A percentile compares a stretch with the other conserved stretches of the same genome.
phyloP scores from a whole-genome alignment of 352 stramenopile species.

The Pythium folliculosum region DNA sequence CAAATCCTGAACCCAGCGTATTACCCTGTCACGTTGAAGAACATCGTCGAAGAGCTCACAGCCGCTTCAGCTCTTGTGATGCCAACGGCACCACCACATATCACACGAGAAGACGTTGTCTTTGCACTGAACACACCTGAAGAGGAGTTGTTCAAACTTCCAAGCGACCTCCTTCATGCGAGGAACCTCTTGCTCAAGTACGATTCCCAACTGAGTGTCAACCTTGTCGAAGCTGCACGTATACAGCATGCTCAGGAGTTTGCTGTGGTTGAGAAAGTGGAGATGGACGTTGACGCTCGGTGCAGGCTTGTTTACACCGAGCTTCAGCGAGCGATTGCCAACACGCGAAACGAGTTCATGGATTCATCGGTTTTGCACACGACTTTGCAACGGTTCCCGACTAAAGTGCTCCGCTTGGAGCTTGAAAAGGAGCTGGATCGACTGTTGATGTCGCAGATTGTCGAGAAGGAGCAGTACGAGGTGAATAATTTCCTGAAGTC shows the following conservation, averaged over 20 bases:
- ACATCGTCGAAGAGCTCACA: slow-evolving; percentile 29
- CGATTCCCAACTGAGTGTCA: slow-evolving; percentile 53
- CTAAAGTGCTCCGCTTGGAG: slow-evolving; percentile 85
- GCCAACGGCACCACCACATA: slow-evolving; percentile 35
- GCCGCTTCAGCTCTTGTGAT: neutral
- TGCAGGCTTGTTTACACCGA: slow-evolving; percentile 89
- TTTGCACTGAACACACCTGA: slow-evolving; percentile 63
- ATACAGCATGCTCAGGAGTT: slow-evolving; percentile 41
- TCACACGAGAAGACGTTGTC: slow-evolving; percentile 65
- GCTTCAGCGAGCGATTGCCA: slow-evolving; percentile 87
- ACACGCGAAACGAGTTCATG: slow-evolving; percentile 87
- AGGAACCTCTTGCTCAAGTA: slow-evolving; percentile 69
- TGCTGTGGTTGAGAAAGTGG: slow-evolving; percentile 38
- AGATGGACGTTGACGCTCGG: slow-evolving; percentile 84
- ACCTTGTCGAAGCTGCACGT: slow-evolving; percentile 44
- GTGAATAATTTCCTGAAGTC: slow-evolving; percentile 47
- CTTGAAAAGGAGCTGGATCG: slow-evolving; percentile 92
- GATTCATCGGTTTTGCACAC: slow-evolving; percentile 89
- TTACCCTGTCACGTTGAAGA: slow-evolving; percentile 58
- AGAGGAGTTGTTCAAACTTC: slow-evolving; percentile 72
- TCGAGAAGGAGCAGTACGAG: slow-evolving; percentile 67
- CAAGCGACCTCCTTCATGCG: slow-evolving; percentile 54
- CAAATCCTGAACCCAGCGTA: slow-evolving; percentile 72
- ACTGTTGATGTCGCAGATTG: slow-evolving; percentile 86
- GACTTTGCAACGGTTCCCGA: slow-evolving; percentile 89